Percentiles rank a stretch among this genome's conserved stretches.
phyloP scores from a whole-genome alignment of 1,284 basidiomycete species.

The Neolentinus lepideus region DNA sequence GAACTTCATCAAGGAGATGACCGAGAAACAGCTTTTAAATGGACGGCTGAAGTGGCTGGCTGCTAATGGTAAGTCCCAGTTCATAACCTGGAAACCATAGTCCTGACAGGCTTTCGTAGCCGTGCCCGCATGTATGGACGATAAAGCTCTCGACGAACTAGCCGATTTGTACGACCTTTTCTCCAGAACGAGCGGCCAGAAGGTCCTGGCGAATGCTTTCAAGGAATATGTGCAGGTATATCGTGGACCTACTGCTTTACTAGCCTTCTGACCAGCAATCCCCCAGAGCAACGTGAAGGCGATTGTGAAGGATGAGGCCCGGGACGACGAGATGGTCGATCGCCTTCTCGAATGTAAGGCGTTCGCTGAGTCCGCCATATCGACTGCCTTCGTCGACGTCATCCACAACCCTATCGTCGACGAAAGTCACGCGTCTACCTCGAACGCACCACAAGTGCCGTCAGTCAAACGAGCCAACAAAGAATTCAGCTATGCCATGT shows the following conservation, averaged over 20 bases:
- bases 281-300: constrained; percentile 40
- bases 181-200: constrained; percentile 48
- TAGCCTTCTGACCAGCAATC: not conserved
- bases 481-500: constrained; percentile 54
- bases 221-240: constrained; percentile 48
- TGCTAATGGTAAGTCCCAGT: constrained; percentile 37
- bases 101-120: constrained; percentile 43
- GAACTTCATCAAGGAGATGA: constrained; percentile 37
- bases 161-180: constrained; percentile 58
- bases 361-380: constrained; percentile 48
- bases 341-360: constrained; percentile 67
- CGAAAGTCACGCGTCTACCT: constrained; percentile 8
- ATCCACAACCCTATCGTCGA: constrained; percentile 16
- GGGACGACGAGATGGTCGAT: constrained; percentile 76
- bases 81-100: not conserved
- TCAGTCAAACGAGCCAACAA: constrained; percentile 32
- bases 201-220: constrained; percentile 56
- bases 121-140: constrained; percentile 50
- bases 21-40: constrained; percentile 45
- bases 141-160: constrained; percentile 42
- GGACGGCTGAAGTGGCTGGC: constrained; percentile 52
- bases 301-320: constrained; percentile 51
- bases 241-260: not conserved
- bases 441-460: constrained; percentile 14
- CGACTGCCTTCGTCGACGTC: constrained; percentile 35